Percentiles rank a stretch among this genome's conserved stretches.
phyloP scores from a whole-genome alignment of 1,284 basidiomycete genomes.

The Naganishia liquefaciens region DNA sequence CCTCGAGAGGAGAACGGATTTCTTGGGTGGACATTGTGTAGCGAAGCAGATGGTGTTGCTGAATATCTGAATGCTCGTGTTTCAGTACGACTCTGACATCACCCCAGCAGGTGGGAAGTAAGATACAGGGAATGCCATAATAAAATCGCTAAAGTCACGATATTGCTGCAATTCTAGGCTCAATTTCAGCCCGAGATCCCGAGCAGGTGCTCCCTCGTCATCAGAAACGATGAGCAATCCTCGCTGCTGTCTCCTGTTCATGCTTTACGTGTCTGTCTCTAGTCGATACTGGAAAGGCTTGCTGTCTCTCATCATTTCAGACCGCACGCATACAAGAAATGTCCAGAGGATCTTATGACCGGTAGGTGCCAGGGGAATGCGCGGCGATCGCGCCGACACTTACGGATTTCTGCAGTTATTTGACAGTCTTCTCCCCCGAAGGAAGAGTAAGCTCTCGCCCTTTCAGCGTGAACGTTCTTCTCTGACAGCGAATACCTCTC shows the following conservation, averaged over 20 bases:
- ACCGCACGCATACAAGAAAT: background rate
- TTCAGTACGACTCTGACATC: background rate
- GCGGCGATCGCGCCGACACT: background rate
- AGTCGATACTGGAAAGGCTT: background rate
- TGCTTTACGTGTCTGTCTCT: background rate
- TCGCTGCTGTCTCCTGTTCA: background rate
- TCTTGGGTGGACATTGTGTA: background rate
- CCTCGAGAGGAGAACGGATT: background rate
- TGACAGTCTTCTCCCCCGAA: slow-evolving; percentile 58
- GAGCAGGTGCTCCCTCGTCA: slow-evolving; percentile 18
- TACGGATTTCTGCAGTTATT: slow-evolving; percentile 45
- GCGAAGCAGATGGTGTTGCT: background rate
- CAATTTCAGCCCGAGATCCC: too few species aligned
- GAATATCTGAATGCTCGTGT: slow-evolving; percentile 8
- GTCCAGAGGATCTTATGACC: slow-evolving; percentile 23
- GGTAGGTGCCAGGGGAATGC: background rate
- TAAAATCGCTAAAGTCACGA: background rate
- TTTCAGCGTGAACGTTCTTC: too few species aligned
- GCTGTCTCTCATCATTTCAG: background rate
- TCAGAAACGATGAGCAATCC: slow-evolving; percentile 18
- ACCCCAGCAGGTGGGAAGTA: slow-evolving; percentile 18
- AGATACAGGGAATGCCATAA: too few species aligned
- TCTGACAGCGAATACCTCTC: too few species aligned
- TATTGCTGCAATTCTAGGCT: background rate
- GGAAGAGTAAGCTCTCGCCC: slow-evolving; percentile 48